Evolutionary conservation across 2,329 filamentous ascomycete species (phyloP).

Genomic region (Colletotrichum lupini): DNA sequence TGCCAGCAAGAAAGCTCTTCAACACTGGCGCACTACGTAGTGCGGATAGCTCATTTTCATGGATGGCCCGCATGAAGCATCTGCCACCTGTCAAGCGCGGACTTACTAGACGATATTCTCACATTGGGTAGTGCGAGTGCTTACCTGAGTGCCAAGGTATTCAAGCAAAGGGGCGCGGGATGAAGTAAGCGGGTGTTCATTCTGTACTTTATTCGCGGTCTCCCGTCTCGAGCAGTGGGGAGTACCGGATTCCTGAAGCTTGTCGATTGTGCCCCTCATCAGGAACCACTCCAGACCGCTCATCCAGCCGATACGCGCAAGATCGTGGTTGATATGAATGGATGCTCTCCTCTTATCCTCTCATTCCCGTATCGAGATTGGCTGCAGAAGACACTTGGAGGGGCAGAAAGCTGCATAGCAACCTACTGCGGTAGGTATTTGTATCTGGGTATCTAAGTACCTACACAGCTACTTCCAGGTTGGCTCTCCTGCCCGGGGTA

Average conservation of each 20-base stretch:
- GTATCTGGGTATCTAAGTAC: not conserved
- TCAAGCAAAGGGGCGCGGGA: too few species aligned
- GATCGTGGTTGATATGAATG: slow-evolving; percentile 5
- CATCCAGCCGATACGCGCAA: not conserved
- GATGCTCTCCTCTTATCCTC: not conserved
- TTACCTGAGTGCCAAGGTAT: too few species aligned
- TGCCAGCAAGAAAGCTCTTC: not conserved
- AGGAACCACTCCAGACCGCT: slow-evolving; percentile 28
- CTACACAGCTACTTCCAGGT: not conserved
- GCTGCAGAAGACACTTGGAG: slow-evolving; percentile 14
- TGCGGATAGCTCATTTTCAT: too few species aligned
- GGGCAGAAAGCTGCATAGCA: not conserved
- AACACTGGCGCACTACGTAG: not conserved
- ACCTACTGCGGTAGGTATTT: too few species aligned
- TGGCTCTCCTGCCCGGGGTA: not conserved
- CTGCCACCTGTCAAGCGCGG: too few species aligned
- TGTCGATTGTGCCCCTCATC: not conserved
- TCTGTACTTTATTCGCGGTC: too few species aligned
- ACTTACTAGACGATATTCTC: not conserved
- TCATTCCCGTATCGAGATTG: slow-evolving; percentile 15
- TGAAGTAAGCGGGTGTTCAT: too few species aligned
- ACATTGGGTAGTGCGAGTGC: too few species aligned
- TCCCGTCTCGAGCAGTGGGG: not conserved
- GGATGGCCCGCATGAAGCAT: not conserved
- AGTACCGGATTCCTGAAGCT: not conserved